Evolutionary conservation across 306 rosid species (phyloP).

Genomic region (Alnus glutinosa): DNA sequence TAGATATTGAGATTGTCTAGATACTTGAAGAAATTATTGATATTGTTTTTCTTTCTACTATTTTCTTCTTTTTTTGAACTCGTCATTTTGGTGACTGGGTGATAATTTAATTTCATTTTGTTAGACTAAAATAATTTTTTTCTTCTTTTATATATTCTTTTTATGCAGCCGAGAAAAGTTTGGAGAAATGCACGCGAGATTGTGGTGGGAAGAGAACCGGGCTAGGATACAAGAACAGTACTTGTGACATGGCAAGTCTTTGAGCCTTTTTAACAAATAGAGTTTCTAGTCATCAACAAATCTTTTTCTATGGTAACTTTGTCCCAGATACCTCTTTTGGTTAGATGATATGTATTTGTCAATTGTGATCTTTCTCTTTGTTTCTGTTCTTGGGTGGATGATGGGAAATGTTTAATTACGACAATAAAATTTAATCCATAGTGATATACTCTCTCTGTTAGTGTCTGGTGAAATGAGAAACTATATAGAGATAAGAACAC

Average conservation of each 20-base stretch:
- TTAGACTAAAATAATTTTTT: neutral
- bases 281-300: slow-evolving; percentile 26
- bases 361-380: slow-evolving; percentile 27
- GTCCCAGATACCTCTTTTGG: slow-evolving; percentile 15
- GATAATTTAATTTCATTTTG: too few species aligned
- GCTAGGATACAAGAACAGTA: slow-evolving; percentile 92
- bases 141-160: neutral
- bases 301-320: slow-evolving; percentile 31
- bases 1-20: neutral
- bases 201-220: slow-evolving; percentile 96
- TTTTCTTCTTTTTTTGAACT: too few species aligned
- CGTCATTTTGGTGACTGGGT: too few species aligned
- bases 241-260: slow-evolving; percentile 39
- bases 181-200: slow-evolving; percentile 84
- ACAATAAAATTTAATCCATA: neutral
- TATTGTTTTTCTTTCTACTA: neutral
- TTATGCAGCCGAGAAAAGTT: slow-evolving; percentile 81
- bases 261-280: slow-evolving; percentile 4
- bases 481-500: too few species aligned
- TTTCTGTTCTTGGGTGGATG: slow-evolving; percentile 31
- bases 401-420: slow-evolving; percentile 35
- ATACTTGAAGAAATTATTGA: neutral
- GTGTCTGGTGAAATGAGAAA: too few species aligned
- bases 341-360: slow-evolving; percentile 34
- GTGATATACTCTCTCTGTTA: too few species aligned